These are phyloP conservation scores for Yamadazyma triangularis DNA, from an alignment of 1,139 yeast species.

Conservation along the genomic window DNA sequence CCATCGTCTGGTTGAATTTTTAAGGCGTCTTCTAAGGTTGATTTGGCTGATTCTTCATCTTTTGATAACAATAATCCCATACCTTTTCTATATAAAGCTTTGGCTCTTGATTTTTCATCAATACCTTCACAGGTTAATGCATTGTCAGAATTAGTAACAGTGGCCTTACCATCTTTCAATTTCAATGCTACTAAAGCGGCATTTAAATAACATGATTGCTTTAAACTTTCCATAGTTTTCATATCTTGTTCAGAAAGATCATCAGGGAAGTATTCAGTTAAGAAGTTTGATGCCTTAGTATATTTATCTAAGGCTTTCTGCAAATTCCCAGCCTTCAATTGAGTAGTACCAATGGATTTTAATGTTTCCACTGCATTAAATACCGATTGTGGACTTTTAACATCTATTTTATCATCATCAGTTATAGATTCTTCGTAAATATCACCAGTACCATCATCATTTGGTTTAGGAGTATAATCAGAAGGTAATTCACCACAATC, in stretches of 20 bases:
- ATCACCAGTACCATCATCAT: slow-evolving; percentile 84
- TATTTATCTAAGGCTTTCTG: slow-evolving; percentile 63
- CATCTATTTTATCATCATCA: slow-evolving; percentile 67
- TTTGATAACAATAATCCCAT: slow-evolving; percentile 61
- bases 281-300: slow-evolving; percentile 61
- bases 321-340: slow-evolving; percentile 61
- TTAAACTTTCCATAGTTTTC: slow-evolving; percentile 46
- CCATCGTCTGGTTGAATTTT: slow-evolving; percentile 67
- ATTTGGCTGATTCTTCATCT: slow-evolving; percentile 69
- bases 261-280: slow-evolving; percentile 71
- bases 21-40: slow-evolving; percentile 64
- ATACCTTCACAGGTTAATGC: slow-evolving; percentile 63
- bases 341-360: slow-evolving; percentile 74
- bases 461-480: slow-evolving; percentile 46
- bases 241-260: slow-evolving; percentile 56
- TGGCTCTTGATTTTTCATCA: slow-evolving; percentile 67
- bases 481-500: slow-evolving; percentile 74
- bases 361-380: slow-evolving; percentile 61
- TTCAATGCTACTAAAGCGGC: slow-evolving; percentile 74
- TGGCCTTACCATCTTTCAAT: slow-evolving; percentile 50
- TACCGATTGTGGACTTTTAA: slow-evolving; percentile 57
- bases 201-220: slow-evolving; percentile 63
- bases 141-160: slow-evolving; percentile 56
- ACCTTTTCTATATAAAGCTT: slow-evolving; percentile 85
- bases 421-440: slow-evolving; percentile 70